These are phyloP conservation scores for Aspergillus neoniger DNA, from an alignment of 2,329 filamentous ascomycete genomes.

Conservation along the genomic window DNA sequence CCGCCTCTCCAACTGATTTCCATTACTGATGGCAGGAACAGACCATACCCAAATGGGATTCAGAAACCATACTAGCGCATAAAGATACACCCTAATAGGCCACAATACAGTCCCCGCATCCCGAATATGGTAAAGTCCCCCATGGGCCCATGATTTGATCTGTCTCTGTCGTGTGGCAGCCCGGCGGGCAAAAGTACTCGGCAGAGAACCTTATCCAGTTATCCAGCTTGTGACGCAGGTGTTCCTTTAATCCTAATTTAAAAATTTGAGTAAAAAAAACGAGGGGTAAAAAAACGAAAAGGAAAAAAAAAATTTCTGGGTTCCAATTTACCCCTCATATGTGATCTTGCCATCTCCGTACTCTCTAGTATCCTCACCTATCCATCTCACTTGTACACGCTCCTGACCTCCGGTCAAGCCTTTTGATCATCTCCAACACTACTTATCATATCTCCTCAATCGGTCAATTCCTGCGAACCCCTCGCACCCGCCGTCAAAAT, in stretches of 20 bases:
- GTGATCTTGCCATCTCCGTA: conserved; percentile 2
- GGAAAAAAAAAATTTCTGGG: conserved; percentile 1
- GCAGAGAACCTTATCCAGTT: conserved; percentile 3
- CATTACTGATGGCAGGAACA: conserved; percentile 1
- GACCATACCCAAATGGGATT: background rate
- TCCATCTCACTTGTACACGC: conserved; percentile 1
- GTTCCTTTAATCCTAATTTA: background rate
- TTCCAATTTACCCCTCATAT: conserved; percentile 15
- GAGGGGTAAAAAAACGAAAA: background rate
- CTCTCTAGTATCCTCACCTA: background rate
- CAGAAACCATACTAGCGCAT: background rate
- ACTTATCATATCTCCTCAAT: background rate
- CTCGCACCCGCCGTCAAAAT: conserved; percentile 52
- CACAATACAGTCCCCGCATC: background rate
- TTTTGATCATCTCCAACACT: background rate
- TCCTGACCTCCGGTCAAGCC: background rate
- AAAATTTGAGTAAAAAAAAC: background rate
- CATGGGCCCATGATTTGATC: conserved; percentile 2
- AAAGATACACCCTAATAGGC: background rate
- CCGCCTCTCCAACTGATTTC: background rate
- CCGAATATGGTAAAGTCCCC: background rate
- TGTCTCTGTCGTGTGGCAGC: background rate
- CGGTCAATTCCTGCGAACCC: background rate
- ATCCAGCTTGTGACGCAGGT: conserved; percentile 3
- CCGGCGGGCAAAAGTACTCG: conserved; percentile 1